Percentiles rank a stretch among this genome's conserved stretches.
Evolutionary conservation across 2,329 filamentous ascomycete genomes (phyloP).

Genomic region (Nigrograna mackinnonii): DNA sequence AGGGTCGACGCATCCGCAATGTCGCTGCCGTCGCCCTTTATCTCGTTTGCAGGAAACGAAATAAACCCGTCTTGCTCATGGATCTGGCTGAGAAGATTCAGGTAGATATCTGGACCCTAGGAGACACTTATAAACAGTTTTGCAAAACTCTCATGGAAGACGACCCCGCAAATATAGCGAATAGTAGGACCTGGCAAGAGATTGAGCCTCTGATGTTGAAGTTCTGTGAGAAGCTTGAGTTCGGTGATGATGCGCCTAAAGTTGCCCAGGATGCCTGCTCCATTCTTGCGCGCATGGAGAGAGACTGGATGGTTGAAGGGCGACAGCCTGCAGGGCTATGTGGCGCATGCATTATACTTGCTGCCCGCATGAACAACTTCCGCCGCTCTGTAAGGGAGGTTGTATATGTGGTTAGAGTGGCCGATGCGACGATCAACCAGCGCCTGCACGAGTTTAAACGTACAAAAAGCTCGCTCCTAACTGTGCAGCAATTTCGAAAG

Average conservation of each 20-base stretch:
- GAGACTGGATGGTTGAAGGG: slow-evolving; percentile 96
- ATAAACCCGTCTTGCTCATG: slow-evolving; percentile 89
- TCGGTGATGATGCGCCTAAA: slow-evolving; percentile 77
- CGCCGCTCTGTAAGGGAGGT: slow-evolving; percentile 90
- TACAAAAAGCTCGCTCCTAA: slow-evolving; percentile 82
- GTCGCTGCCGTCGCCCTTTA: slow-evolving; percentile 93
- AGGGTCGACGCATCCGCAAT: slow-evolving; percentile 78
- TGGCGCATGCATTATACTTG: slow-evolving; percentile 90
- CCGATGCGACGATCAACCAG: slow-evolving; percentile 88
- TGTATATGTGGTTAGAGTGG: slow-evolving; percentile 97
- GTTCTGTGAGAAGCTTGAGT: slow-evolving; percentile 90
- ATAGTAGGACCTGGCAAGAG: slow-evolving; percentile 64
- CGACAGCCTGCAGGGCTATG: slow-evolving; percentile 92
- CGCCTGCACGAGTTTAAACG: slow-evolving; percentile 89
- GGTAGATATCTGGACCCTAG: slow-evolving; percentile 91
- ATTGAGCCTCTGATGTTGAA: slow-evolving; percentile 90
- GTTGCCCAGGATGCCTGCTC: slow-evolving; percentile 87
- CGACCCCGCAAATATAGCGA: slow-evolving; percentile 45
- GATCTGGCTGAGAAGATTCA: slow-evolving; percentile 85
- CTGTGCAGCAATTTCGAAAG: slow-evolving; percentile 82
- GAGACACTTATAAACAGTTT: slow-evolving; percentile 84
- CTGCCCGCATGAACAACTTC: slow-evolving; percentile 98
- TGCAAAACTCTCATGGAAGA: slow-evolving; percentile 69
- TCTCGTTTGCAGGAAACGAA: slow-evolving; percentile 77
- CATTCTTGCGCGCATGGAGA: slow-evolving; percentile 88